A percentile compares a stretch with the other conserved stretches of the same genome.
Conservation (phyloP, 2,329 filamentous ascomycete species). For the Colletotrichum shisoi region DNA sequence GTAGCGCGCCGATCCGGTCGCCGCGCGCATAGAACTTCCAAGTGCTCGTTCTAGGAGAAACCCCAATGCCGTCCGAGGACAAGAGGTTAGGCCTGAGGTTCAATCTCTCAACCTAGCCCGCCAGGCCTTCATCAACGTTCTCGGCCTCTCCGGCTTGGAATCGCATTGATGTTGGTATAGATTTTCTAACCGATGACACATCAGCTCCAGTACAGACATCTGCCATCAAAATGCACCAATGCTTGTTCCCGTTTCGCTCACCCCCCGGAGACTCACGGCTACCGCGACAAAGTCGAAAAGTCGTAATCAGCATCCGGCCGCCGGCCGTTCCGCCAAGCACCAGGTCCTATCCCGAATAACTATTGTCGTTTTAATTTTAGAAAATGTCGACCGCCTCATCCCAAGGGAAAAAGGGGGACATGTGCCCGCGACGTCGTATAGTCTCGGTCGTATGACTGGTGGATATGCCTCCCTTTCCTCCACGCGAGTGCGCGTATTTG, state of each 20-base stretch:
- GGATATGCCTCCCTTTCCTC: conserved; percentile 5
- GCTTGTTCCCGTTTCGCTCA: background rate
- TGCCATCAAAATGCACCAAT: background rate
- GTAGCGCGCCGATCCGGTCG: conserved; percentile 16
- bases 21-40: conserved; percentile 2
- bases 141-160: background rate
- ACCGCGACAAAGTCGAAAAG: conserved; percentile 1
- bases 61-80: conserved; percentile 2
- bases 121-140: background rate
- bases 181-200: background rate
- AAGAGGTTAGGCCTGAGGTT: background rate
- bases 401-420: background rate
- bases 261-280: background rate
- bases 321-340: conserved; percentile 11
- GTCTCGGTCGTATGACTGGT: conserved; percentile 35
- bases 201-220: background rate
- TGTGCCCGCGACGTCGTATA: conserved; percentile 28
- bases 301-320: background rate
- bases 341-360: conserved; percentile 2
- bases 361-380: conserved; percentile 20
- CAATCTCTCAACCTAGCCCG: background rate
- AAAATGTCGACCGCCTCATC: conserved; percentile 26
- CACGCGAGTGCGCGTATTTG: background rate
- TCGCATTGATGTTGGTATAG: background rate
- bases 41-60: background rate